Evolutionary conservation across 2,329 filamentous ascomycete species (phyloP).

Genomic region (Fusarium succisae): DNA sequence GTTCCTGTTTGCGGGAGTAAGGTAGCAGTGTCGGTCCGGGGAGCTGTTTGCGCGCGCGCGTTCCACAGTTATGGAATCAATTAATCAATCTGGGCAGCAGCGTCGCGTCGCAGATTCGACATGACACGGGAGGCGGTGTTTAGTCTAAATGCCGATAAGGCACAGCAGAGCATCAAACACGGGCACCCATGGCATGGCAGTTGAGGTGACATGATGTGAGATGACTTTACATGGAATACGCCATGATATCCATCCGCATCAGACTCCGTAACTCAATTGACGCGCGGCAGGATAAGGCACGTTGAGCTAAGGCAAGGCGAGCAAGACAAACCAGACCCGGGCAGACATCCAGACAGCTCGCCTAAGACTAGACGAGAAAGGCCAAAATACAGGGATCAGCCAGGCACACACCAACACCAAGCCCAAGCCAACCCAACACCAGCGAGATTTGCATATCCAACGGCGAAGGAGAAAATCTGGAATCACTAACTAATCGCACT

Average conservation of each 20-base stretch:
- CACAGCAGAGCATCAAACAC: neutral
- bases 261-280: slow-evolving; percentile 23
- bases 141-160: slow-evolving; percentile 2
- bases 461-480: slow-evolving; percentile 1
- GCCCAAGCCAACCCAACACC: neutral
- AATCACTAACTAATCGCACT: neutral
- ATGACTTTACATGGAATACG: slow-evolving; percentile 1
- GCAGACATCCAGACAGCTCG: slow-evolving; percentile 12
- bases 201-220: neutral
- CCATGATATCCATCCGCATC: slow-evolving; percentile 10
- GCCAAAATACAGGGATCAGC: slow-evolving; percentile 20
- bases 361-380: neutral
- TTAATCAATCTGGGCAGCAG: neutral
- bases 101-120: neutral
- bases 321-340: slow-evolving; percentile 5
- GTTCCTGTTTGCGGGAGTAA: neutral
- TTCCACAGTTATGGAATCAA: slow-evolving; percentile 6
- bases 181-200: neutral
- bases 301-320: slow-evolving; percentile 20
- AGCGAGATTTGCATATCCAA: slow-evolving; percentile 2
- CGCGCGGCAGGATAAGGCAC: slow-evolving; percentile 28
- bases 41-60: neutral
- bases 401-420: slow-evolving; percentile 6
- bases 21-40: neutral
- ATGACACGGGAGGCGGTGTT: neutral